Evolutionary conservation across 1,139 yeast genomes (phyloP).

Genomic region (Candida albicans): DNA sequence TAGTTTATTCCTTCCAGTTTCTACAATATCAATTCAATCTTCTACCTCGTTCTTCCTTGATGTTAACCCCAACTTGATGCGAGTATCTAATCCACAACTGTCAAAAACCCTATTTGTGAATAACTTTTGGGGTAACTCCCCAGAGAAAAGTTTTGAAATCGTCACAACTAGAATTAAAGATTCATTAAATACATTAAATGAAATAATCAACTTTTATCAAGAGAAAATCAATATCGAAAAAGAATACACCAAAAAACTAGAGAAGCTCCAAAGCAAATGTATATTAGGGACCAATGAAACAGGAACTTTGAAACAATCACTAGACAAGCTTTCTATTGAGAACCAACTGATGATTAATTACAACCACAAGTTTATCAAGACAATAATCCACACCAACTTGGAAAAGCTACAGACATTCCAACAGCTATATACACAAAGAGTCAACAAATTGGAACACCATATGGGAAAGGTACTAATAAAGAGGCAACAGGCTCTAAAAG

Average conservation of each 20-base stretch:
- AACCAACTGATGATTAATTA: constrained; percentile 38
- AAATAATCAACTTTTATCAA: constrained; percentile 45
- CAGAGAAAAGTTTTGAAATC: constrained; percentile 34
- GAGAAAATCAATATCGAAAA: constrained; percentile 65
- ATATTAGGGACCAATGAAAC: constrained; percentile 60
- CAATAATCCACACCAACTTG: constrained; percentile 33
- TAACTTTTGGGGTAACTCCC: constrained; percentile 43
- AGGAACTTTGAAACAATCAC: constrained; percentile 56
- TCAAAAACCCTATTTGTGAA: constrained; percentile 30
- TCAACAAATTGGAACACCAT: constrained; percentile 35
- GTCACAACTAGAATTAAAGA: constrained; percentile 35
- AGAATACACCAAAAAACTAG: constrained; percentile 62
- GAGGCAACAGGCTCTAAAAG: constrained; percentile 26
- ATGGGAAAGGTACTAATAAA: constrained; percentile 36
- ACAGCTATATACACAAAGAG: constrained; percentile 30
- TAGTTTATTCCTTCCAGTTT: no score
- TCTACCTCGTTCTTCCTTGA: neutral
- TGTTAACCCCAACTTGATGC: constrained; percentile 1
- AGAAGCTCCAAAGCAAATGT: constrained; percentile 45
- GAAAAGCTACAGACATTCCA: constrained; percentile 35
- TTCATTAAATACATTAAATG: constrained; percentile 38
- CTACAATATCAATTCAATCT: neutral
- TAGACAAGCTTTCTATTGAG: constrained; percentile 59
- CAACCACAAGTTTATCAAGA: constrained; percentile 33
- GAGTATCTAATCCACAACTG: constrained; percentile 5